A percentile compares a stretch with the other conserved stretches of the same genome.
Evolutionary conservation across 805 yeast species (phyloP).

Genomic region (Alloascoidea hylecoeti): DNA sequence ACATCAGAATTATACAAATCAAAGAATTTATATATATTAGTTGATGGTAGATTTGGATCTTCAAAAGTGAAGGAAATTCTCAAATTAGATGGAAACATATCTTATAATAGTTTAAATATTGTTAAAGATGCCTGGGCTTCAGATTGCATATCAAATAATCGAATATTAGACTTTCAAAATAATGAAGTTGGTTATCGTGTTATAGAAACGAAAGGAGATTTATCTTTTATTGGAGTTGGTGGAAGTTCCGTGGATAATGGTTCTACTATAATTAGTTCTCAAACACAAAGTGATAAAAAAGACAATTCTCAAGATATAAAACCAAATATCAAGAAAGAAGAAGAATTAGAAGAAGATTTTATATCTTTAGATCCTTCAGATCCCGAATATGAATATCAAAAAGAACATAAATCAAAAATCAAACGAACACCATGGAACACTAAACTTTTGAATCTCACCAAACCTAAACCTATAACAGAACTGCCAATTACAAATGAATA

Average conservation of each 20-base stretch:
- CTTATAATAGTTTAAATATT: conserved; percentile 11
- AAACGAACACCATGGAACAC: conserved; percentile 2
- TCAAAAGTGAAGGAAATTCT: conserved; percentile 4
- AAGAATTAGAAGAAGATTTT: conserved; percentile 2
- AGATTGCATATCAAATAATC: conserved; percentile 9
- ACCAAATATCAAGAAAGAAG: conserved; percentile 2
- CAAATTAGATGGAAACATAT: conserved; percentile 9
- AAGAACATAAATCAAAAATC: conserved; percentile 4
- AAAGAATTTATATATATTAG: background rate
- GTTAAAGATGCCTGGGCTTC: conserved; percentile 5
- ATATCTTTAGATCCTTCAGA: conserved; percentile 4
- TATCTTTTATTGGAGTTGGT: conserved; percentile 12
- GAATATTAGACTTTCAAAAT: conserved; percentile 1
- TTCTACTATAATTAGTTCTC: background rate
- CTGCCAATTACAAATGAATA: conserved; percentile 3
- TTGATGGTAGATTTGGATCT: background rate
- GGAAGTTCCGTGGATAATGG: conserved; percentile 5
- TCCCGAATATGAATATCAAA: background rate
- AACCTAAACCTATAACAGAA: background rate
- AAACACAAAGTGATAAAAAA: background rate
- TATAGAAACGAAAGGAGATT: conserved; percentile 4
- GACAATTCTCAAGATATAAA: background rate
- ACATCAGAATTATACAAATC: background rate
- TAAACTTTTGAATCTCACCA: conserved; percentile 2
- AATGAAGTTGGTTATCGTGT: conserved; percentile 2